phyloP scores from a whole-genome alignment of 768 basidiomycete genomes.

The Agaricus sinodeliciosus region DNA sequence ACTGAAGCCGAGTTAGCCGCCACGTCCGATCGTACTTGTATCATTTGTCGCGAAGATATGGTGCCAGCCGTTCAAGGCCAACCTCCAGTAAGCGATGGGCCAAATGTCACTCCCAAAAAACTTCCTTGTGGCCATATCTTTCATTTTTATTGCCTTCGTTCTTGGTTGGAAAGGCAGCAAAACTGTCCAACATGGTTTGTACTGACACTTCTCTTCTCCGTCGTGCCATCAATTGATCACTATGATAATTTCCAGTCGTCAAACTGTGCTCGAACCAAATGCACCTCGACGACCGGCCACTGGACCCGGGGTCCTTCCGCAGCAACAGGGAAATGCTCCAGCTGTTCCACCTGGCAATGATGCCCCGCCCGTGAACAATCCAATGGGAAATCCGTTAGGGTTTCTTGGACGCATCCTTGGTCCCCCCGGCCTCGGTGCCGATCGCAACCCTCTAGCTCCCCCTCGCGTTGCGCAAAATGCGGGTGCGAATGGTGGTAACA shows the following conservation, averaged over 20 bases:
- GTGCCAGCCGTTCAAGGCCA: slow-evolving; percentile 29
- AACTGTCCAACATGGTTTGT: slow-evolving; percentile 97
- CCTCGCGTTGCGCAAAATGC: slow-evolving; percentile 12
- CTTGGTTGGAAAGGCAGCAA: slow-evolving; percentile 98
- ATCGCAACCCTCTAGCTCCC: slow-evolving; percentile 9
- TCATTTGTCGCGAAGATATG: slow-evolving; percentile 99
- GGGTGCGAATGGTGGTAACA: slow-evolving; percentile 23
- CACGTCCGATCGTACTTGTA: slow-evolving; percentile 89
- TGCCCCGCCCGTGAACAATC: slow-evolving; percentile 33
- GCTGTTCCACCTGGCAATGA: slow-evolving; percentile 26
- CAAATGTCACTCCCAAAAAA: slow-evolving; percentile 95
- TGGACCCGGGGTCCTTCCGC: slow-evolving; percentile 17
- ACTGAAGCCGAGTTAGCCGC: slow-evolving; percentile 75
- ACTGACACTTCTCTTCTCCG: slow-evolving; percentile 1
- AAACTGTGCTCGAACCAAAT: slow-evolving; percentile 62
- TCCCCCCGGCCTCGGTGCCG: slow-evolving; percentile 38
- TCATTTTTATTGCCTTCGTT: slow-evolving; percentile 94
- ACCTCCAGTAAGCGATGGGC: slow-evolving; percentile 47
- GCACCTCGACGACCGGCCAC: slow-evolving; percentile 24
- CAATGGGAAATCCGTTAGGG: slow-evolving; percentile 43
- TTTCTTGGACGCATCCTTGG: slow-evolving; percentile 54
- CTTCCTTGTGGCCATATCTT: slow-evolving; percentile 96
- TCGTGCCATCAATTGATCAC: slow-evolving; percentile 10
- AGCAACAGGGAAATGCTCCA: slow-evolving; percentile 25
- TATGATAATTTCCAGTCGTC: slow-evolving; percentile 43